A percentile compares a stretch with the other conserved stretches of the same genome.
phyloP scores from a whole-genome alignment of 345 rosid species.

The Aurinia saxatilis region DNA sequence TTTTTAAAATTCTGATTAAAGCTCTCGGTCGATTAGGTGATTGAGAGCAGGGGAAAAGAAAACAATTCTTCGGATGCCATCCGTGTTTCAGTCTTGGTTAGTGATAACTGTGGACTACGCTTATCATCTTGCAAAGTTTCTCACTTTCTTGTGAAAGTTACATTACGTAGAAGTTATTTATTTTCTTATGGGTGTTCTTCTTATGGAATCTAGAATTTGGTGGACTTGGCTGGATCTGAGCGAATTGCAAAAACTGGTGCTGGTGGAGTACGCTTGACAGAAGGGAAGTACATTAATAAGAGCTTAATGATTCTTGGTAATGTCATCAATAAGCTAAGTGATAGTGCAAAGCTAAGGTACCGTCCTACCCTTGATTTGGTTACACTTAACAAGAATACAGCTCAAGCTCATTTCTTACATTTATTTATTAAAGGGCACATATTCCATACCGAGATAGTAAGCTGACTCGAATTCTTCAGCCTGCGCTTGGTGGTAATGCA shows the following conservation, averaged over 20 bases:
- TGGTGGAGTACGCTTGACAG: slow-evolving; percentile 83
- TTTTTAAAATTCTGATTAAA: not conserved
- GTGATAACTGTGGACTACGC: slow-evolving; percentile 11
- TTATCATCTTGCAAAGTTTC: not conserved
- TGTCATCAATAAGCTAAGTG: slow-evolving; percentile 91
- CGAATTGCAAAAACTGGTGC: slow-evolving; percentile 93
- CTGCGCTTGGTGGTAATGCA: slow-evolving; percentile 96
- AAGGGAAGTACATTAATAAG: slow-evolving; percentile 93
- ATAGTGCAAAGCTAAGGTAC: slow-evolving; percentile 72
- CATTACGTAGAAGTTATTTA: not conserved
- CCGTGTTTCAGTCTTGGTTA: slow-evolving; percentile 84
- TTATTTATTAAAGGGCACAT: slow-evolving; percentile 56
- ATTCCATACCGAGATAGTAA: slow-evolving; percentile 99
- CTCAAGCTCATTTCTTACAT: slow-evolving; percentile 9
- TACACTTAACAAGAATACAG: not conserved
- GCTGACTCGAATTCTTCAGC: slow-evolving; percentile 95
- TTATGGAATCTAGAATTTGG: slow-evolving; percentile 60
- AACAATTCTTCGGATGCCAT: slow-evolving; percentile 50
- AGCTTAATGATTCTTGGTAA: slow-evolving; percentile 96
- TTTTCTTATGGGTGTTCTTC: not conserved
- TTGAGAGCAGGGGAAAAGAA: slow-evolving; percentile 78
- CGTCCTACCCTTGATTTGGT: not conserved
- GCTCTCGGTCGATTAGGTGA: slow-evolving; percentile 46
- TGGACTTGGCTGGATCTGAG: slow-evolving; percentile 94
- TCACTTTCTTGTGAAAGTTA: not conserved